A percentile compares a stretch with the other conserved stretches of the same genome.
phyloP scores from a whole-genome alignment of 2,329 filamentous ascomycete species.

The Pezicula carpinea region DNA sequence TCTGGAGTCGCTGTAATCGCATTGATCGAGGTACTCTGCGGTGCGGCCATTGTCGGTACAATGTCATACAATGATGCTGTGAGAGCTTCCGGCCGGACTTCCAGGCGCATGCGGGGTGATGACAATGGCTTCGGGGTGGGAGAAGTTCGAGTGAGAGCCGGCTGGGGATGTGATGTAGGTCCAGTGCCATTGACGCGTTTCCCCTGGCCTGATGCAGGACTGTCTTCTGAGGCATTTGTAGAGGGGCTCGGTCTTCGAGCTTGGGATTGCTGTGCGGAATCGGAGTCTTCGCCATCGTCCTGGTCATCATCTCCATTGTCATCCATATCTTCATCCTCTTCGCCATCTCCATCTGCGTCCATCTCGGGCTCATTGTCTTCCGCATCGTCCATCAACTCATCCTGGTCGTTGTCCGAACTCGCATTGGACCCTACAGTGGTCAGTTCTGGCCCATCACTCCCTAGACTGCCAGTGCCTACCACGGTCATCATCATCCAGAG shows the following conservation, averaged over 20 bases:
- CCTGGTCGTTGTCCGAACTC: constrained; percentile 47
- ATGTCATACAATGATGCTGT: constrained; percentile 85
- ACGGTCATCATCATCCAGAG: constrained; percentile 28
- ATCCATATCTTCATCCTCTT: constrained; percentile 28
- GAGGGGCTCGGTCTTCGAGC: constrained; percentile 21
- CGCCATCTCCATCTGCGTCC: constrained; percentile 26
- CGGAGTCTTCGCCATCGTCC: constrained; percentile 45
- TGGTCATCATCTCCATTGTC: constrained; percentile 32
- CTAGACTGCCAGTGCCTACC: constrained; percentile 12
- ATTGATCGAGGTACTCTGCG: constrained; percentile 93
- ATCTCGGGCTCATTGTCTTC: constrained; percentile 31
- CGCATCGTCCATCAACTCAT: constrained; percentile 52
- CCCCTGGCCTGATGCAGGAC: constrained; percentile 13
- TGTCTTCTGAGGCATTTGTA: constrained; percentile 23
- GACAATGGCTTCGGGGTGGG: constrained; percentile 30
- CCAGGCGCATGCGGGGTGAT: constrained; percentile 48
- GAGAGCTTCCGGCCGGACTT: constrained; percentile 72
- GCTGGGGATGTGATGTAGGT: constrained; percentile 26
- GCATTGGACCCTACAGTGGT: constrained; percentile 32
- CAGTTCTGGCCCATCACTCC: constrained; percentile 1
- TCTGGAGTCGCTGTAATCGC: constrained; percentile 88
- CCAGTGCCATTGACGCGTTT: constrained; percentile 20
- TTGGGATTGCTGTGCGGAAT: constrained; percentile 38
- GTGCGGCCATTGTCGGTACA: constrained; percentile 92
- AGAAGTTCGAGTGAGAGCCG: constrained; percentile 23